These are phyloP conservation scores for Helicocarpus griseus DNA, from an alignment of 2,329 filamentous ascomycete species.

Conservation along the genomic window DNA sequence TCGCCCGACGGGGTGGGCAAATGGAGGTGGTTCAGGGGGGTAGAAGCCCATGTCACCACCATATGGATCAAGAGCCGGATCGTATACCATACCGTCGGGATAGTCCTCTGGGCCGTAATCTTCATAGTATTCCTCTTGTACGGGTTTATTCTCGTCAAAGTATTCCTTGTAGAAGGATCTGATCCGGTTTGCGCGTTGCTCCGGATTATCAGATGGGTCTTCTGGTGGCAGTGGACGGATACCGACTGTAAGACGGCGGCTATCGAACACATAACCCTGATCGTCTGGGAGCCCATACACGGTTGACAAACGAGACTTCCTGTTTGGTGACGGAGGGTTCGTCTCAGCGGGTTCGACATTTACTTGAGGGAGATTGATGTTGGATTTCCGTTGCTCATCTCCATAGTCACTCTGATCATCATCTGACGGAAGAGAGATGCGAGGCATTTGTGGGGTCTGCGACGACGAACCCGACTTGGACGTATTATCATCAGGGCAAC, in stretches of 20 bases:
- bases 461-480: slow-evolving; percentile 7
- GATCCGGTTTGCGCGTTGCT: slow-evolving; percentile 90
- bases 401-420: slow-evolving; percentile 47
- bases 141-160: slow-evolving; percentile 66
- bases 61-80: slow-evolving; percentile 12
- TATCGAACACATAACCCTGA: slow-evolving; percentile 24
- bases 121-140: slow-evolving; percentile 58
- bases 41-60: slow-evolving; percentile 19
- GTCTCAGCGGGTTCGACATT: slow-evolving; percentile 19
- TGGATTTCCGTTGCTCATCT: slow-evolving; percentile 40
- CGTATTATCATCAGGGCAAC: slow-evolving; percentile 7
- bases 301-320: slow-evolving; percentile 9
- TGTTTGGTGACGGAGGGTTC: slow-evolving; percentile 14
- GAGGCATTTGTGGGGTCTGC: slow-evolving; percentile 23
- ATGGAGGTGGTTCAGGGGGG: slow-evolving; percentile 44
- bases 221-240: slow-evolving; percentile 80
- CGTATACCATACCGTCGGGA: slow-evolving; percentile 51
- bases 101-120: slow-evolving; percentile 64
- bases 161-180: slow-evolving; percentile 99
- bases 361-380: slow-evolving; percentile 32
- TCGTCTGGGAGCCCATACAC: slow-evolving; percentile 17
- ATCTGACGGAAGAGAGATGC: slow-evolving; percentile 33
- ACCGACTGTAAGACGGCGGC: slow-evolving; percentile 48
- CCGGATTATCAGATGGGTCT: slow-evolving; percentile 80
- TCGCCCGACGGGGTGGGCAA: slow-evolving; percentile 72